Base-by-base conservation (phyloP, 352 stramenopile species). In the Pythium rishiriense region DNA sequence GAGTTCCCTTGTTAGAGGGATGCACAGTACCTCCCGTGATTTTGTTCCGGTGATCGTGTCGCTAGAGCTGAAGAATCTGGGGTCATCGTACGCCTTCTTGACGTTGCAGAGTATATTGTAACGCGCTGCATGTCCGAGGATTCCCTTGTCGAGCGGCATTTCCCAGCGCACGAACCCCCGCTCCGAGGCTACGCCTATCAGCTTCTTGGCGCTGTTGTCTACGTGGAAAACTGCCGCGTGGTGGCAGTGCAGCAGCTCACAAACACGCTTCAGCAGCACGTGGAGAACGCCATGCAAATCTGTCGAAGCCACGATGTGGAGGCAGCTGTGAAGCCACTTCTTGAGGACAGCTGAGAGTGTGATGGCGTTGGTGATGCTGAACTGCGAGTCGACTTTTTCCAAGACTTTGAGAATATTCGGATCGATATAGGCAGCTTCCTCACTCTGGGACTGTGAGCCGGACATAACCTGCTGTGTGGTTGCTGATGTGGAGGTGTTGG, bases 311-410 rank as follows among this genome's bases (percentile, higher is more conserved):
- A 88, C 75, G 29, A 90, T 56, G 57, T 85, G 75, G 19, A 85
- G 71, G 24, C 81, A 91, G 37, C 71, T 81, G 24, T 91, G 80
- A 26, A 91, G 71, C 84, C 84, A 93, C 22, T 88, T 88, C 61
- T 93, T 93, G 15, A 93, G 66, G 35, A 82, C 78, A 1, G 69
- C 68, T 0, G 81, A 78, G 10, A 93, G 64, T 12, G 76, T 77
- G 64, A 93, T 91, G 25, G 84, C 84, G 64, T 87, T 90, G 25
- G 80, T 85, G 75, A 93, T 93, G 60, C 80, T 91, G 73, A 93
- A 93, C 64, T 93, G 81, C 35, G 84, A 90, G 64, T 93, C 84
- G n/a, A 91, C 81, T 53, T 93, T 91, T 50, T 91, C 81, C 3
- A 93, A 66, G 25, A 93, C 80, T 24, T 90, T 90, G 26, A 93